phyloP scores from a whole-genome alignment of 208 protist species.

The Trypanosoma mega region DNA sequence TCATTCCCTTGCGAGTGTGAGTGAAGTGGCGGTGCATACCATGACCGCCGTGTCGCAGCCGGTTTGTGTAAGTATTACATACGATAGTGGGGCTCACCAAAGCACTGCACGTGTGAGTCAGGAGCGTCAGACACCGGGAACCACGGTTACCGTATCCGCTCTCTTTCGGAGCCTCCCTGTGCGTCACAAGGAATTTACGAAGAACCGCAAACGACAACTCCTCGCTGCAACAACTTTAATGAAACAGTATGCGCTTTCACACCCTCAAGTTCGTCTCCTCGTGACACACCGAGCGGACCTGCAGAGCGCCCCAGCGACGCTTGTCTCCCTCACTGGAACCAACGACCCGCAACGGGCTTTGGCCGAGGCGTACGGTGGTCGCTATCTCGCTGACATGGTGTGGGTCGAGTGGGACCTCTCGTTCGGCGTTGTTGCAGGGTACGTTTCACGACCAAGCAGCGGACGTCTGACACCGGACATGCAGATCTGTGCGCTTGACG shows the following conservation, averaged over 20 bases:
- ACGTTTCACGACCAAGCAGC: conserved; percentile 56
- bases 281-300: conserved; percentile 54
- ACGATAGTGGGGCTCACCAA: conserved; percentile 33
- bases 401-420: conserved; percentile 56
- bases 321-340: conserved; percentile 75
- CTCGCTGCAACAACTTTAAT: conserved; percentile 45
- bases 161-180: conserved; percentile 92
- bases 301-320: conserved; percentile 42
- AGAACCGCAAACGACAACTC: conserved; percentile 74
- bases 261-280: conserved; percentile 65
- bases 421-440: conserved; percentile 58
- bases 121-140: conserved; percentile 56
- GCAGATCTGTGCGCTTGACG: conserved; percentile 78
- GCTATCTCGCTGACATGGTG: conserved; percentile 50
- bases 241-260: conserved; percentile 88
- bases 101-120: conserved; percentile 9
- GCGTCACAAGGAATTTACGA: conserved; percentile 83
- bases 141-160: conserved; percentile 64
- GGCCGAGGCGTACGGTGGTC: conserved; percentile 82
- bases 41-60: conserved; percentile 40
- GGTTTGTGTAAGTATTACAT: conserved; percentile 42
- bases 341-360: conserved; percentile 55
- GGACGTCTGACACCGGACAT: conserved; percentile 61
- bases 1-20: conserved; percentile 87
- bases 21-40: conserved; percentile 72